Evolutionary conservation across 1,139 yeast genomes (phyloP), one percentile per base, ranked within the genome.

Genomic region (Nakaseomyces uthaithaninus): DNA sequence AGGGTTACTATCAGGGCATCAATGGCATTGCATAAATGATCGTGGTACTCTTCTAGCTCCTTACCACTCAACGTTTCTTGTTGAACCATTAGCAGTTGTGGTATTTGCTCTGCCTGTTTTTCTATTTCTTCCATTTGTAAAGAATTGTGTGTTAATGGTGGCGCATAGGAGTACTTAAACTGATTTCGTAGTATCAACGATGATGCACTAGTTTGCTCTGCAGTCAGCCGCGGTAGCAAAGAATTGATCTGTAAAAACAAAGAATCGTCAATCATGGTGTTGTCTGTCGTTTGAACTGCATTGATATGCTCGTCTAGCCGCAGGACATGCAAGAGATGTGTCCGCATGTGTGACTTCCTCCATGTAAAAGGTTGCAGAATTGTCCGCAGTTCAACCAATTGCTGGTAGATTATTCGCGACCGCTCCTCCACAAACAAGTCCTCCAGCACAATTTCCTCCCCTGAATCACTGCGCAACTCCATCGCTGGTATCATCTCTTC

Each of bases 321-420:
- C 20, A 58, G 40, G 2, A 55, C 50, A 27, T 54, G 55, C 39
- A 54, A 44, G 24, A 57, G 40, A 33, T 48, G 42, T 1, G 53
- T 40, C 30, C 54, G 47, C 37, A 57, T 31, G 23, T 48, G 43
- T 5, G 60, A 55, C 22, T 45, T 48, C n/a, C 45, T 46, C 62
- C 62, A 58, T 9, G 47, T 42, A 19, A 56, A 48, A 3, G 60
- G 58, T 16, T 45, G 45, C 15, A 51, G 36, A 6, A 41, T 46
- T 9, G 52, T 42, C 16, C 47, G 46, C 30, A 49, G 42, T n/a
- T 47, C 50, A 7, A 56, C 54, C 33, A 58, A 40, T 37, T 56
- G 60, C 31, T 56, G 53, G 33, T 57, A 58, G 2, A 58, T 53
- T 8, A 57, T 52, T 22, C 44, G 43, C 9, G 60, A 55, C 36